Conservation (phyloP, 805 yeast genomes). For the Candida pini region DNA sequence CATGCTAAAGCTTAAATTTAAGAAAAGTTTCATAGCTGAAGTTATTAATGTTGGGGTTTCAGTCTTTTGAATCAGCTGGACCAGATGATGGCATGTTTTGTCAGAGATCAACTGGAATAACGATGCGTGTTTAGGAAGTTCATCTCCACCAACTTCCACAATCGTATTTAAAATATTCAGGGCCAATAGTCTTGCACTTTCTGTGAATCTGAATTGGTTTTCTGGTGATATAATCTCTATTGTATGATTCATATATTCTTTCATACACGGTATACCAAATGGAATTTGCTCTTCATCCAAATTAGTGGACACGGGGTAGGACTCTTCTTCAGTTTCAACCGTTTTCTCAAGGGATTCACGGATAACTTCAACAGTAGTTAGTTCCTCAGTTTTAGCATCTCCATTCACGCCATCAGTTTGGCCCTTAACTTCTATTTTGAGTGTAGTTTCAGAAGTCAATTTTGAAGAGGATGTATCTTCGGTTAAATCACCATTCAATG, state of each 20-base stretch:
- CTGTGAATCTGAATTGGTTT: slow-evolving; percentile 79
- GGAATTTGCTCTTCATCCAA: slow-evolving; percentile 34
- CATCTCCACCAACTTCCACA: slow-evolving; percentile 73
- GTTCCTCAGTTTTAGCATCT: too few relatives aligned
- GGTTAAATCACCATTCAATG: not conserved
- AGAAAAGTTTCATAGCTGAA: slow-evolving; percentile 68
- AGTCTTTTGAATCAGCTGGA: slow-evolving; percentile 68
- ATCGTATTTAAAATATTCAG: slow-evolving; percentile 69
- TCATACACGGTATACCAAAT: slow-evolving; percentile 69
- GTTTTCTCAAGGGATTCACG: not conserved
- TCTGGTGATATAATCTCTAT: slow-evolving; percentile 78
- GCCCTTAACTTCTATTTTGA: not conserved
- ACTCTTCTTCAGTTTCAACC: not conserved
- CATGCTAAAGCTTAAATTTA: slow-evolving; percentile 63
- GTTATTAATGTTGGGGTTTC: slow-evolving; percentile 72
- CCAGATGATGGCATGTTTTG: slow-evolving; percentile 77
- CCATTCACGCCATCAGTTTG: not conserved
- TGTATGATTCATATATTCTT: slow-evolving; percentile 70
- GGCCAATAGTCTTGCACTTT: slow-evolving; percentile 80
- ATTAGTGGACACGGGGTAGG: slow-evolving; percentile 17
- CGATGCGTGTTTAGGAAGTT: slow-evolving; percentile 55
- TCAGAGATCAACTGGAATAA: slow-evolving; percentile 67
- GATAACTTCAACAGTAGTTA: too few relatives aligned
- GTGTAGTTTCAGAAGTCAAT: not conserved
- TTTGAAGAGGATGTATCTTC: not conserved